These are phyloP conservation scores for Fusarium sp. DNA, from an alignment of 2,329 filamentous ascomycete species.

Conservation along the genomic window DNA sequence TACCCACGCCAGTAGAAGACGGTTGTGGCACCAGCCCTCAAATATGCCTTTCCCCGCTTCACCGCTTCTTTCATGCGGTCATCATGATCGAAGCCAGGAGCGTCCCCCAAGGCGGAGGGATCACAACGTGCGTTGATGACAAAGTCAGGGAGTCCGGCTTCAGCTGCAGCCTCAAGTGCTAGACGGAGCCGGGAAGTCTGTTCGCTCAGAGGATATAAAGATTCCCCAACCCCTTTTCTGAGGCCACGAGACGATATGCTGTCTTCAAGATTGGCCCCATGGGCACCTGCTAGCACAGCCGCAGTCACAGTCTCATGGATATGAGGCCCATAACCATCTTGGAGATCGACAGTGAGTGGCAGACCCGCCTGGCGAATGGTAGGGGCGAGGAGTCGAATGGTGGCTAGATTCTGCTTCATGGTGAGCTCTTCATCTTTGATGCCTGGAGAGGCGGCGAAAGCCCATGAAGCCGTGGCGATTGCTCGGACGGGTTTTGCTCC, in stretches of 20 bases:
- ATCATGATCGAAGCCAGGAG: background rate
- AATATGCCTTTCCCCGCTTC: background rate
- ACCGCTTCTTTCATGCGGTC: no score
- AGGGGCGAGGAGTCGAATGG: background rate
- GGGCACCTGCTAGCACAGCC: background rate
- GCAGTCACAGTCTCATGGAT: background rate
- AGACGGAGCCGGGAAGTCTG: background rate
- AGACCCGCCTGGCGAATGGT: background rate
- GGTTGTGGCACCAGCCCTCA: background rate
- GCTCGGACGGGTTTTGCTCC: background rate
- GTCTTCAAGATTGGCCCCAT: background rate
- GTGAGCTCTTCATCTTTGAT: background rate
- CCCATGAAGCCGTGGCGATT: background rate
- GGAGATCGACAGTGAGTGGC: background rate
- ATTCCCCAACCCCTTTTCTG: background rate
- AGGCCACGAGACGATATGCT: background rate
- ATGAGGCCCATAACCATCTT: background rate
- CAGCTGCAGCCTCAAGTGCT: background rate
- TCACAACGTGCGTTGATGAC: background rate
- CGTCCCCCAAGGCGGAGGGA: background rate
- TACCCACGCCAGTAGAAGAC: background rate
- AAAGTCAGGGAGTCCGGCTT: background rate
- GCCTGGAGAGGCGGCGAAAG: background rate
- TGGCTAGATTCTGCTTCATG: background rate
- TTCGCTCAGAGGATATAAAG: background rate